Base-by-base conservation (phyloP, 352 stramenopile genomes). In the Phytopythium boreale region DNA sequence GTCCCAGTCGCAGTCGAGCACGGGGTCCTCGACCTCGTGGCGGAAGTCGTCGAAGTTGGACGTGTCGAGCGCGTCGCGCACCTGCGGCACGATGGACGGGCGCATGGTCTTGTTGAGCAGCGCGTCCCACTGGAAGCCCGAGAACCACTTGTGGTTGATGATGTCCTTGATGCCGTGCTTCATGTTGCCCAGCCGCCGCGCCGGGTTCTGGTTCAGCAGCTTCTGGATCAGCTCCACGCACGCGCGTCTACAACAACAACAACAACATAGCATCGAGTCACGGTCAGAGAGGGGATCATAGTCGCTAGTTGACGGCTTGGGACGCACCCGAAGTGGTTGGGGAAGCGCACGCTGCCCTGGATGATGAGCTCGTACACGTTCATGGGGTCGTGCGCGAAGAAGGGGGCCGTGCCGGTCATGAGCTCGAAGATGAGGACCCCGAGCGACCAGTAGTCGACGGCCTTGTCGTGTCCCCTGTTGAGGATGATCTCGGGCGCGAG, bases 341-440 rank as follows among this genome's bases (percentile, higher is more conserved):
- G 92, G 47, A 96, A 95, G 22, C 96, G 91, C 57, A 97, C 76
- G 56, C 87, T 89, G 43, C 87, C 89, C 51, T 92, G 82, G 57
- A 97, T 85, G 60, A 97, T 96, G 47, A 96, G 80, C 50, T 92
- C 87, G 70, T 98, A 98, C 61, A 97, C 93, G 53, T 95, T 87
- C 75, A 98, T 96, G 17, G 89, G 87, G 27, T 95, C 91, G 56
- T 97, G 81, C 22, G 91, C 92, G 59, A 89, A 97, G 62, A 97
- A 98, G 19, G 91, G 91, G 14, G 90, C 86, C 1, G 72, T 81
- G 22, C 91, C 91, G 15, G 82, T 84, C 52, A 97, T 82, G 55
- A 98, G 87, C 65, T 98, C 92, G 56, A 87, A 97, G 53, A 97
- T 93, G 22, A 97, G 78, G 17, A 97, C 82, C 2, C 92, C 90